These are phyloP conservation scores for Puya raimondii DNA, from an alignment of 176 grass and related monocot genomes.

Conservation along the genomic window DNA sequence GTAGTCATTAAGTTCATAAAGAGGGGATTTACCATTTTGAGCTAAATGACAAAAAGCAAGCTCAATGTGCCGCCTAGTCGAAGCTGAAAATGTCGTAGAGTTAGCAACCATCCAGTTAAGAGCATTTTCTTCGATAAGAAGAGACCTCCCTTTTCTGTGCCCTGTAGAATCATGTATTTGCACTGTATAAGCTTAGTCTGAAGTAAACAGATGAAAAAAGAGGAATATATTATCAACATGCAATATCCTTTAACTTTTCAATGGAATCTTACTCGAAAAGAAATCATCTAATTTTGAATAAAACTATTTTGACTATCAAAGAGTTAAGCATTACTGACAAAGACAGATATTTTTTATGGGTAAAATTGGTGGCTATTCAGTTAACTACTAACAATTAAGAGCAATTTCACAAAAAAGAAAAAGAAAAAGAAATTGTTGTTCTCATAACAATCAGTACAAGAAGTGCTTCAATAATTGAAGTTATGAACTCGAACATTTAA, in stretches of 20 bases:
- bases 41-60: constrained; percentile 86
- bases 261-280: no score
- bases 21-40: constrained; percentile 59
- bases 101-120: constrained; percentile 64
- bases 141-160: constrained; percentile 66
- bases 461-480: no score
- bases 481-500: no score
- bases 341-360: no score
- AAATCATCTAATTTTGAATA: no score
- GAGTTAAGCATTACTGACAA: no score
- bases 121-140: constrained; percentile 79
- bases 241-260: background rate
- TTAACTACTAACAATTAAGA: no score
- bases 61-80: constrained; percentile 58
- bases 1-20: background rate
- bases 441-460: no score
- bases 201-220: background rate
- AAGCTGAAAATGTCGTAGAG: constrained; percentile 45
- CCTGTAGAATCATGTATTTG: constrained; percentile 23
- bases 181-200: background rate
- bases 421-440: no score
- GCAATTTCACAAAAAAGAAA: no score
- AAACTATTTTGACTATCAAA: no score
- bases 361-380: no score
- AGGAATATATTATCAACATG: background rate